Base-by-base conservation (phyloP, 1,284 basidiomycete genomes). In the Sporisorium iseilematis-ciliati region DNA sequence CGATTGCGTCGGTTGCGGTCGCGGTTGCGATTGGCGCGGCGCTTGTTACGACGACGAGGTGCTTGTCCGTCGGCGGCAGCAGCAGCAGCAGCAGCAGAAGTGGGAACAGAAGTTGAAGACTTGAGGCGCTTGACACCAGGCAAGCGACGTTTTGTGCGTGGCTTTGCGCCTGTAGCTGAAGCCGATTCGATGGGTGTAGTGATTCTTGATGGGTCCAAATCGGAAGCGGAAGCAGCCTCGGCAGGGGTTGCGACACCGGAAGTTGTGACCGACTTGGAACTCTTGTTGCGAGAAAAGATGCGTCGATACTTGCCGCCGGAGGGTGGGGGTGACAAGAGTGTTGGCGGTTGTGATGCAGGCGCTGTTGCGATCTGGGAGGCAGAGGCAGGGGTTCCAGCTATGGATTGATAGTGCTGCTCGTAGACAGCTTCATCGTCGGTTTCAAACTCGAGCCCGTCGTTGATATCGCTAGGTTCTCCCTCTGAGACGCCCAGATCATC, bases 1-100 rank as follows among this genome's bases (percentile, higher is more conserved):
- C 51, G 55, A 18, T 65, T 74, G 91, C 92, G 49, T 87, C 88
- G 50, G 31, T 26, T 64, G 43, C 58, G 56, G 16, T 21, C 33
- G 20, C 45, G 45, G 2, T 21, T 25, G 26, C 31, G 18, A n/a
- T 16, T 46, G 2, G 49, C 54, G 12, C 52, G 56, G 8, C 58
- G 51, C 20, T 45, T 51, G 10, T 25, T 42, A 25, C 57, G 54
- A 25, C 56, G 59, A 45, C 62, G 41, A 31, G 51, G 26, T 16
- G 59, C 20, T 11, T n/a, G n/a, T n/a, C n/a, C n/a, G n/a, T n/a
- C n/a, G n/a, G n/a, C n/a, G n/a, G 49, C 18, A 7, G 45, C 23
- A 21, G 16, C 42, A 25, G 21, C 53, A n/a, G 25, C 57, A 8
- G 33, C 51, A 29, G 55, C 50, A n/a, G 69, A 52, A 7, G 55